Conservation (phyloP, 495 filamentous ascomycete species). For the Staphylotrichum tortipilum region DNA sequence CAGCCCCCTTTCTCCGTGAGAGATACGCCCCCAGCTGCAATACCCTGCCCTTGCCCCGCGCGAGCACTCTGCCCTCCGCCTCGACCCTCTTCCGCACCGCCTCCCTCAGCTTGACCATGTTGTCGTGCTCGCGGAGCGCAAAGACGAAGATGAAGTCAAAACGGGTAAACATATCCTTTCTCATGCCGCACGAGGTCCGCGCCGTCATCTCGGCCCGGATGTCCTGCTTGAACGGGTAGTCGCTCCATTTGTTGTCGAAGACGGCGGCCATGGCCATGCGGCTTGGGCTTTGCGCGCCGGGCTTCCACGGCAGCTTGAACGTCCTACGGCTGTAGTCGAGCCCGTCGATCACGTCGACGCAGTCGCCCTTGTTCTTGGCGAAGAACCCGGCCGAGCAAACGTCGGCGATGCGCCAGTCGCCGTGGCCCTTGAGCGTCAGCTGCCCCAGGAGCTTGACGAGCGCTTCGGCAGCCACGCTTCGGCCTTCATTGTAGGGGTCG, state of each 20-base stretch:
- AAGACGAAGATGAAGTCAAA: slow-evolving; percentile 22
- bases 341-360: slow-evolving; percentile 7
- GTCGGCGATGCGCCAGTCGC: slow-evolving; percentile 14
- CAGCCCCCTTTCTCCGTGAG: neutral
- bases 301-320: slow-evolving; percentile 5
- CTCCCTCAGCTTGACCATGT: slow-evolving; percentile 18
- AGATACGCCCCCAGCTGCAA: slow-evolving; percentile 19
- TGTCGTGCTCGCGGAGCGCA: slow-evolving; percentile 19
- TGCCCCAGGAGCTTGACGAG: slow-evolving; percentile 13
- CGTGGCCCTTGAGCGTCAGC: neutral
- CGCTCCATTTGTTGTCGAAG: slow-evolving; percentile 18
- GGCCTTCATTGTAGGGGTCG: slow-evolving; percentile 17
- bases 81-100: slow-evolving; percentile 1
- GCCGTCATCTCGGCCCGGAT: slow-evolving; percentile 1
- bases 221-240: slow-evolving; percentile 14
- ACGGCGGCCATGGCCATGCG: slow-evolving; percentile 3
- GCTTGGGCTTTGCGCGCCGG: slow-evolving; percentile 5
- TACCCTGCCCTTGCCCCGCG: slow-evolving; percentile 12
- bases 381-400: slow-evolving; percentile 22
- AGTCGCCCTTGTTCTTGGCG: slow-evolving; percentile 5
- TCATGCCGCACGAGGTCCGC: slow-evolving; percentile 4
- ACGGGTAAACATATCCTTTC: slow-evolving; percentile 5
- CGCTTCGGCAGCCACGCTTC: slow-evolving; percentile 18
- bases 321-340: slow-evolving; percentile 15
- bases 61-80: too few relatives aligned